These are phyloP conservation scores for Syncephalastrum monosporum DNA, from an alignment of 371 early-diverging fungal genomes.

Conservation along the genomic window DNA sequence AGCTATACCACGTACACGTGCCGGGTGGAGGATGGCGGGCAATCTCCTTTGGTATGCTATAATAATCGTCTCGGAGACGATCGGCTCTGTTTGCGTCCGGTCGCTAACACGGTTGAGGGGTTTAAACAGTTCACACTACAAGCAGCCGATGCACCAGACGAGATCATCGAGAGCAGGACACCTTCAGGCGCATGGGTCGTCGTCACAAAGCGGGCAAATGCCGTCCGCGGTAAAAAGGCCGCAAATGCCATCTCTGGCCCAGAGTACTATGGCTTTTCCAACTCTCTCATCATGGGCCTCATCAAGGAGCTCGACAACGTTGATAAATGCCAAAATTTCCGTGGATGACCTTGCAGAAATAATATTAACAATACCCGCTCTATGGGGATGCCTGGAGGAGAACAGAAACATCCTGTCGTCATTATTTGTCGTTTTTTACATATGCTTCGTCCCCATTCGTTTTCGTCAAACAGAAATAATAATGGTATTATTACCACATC, in stretches of 20 bases:
- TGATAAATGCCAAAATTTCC: slow-evolving; percentile 52
- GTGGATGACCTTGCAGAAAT: neutral
- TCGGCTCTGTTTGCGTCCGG: neutral
- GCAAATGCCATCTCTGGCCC: slow-evolving; percentile 86
- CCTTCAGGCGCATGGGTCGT: slow-evolving; percentile 89
- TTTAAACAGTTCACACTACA: slow-evolving; percentile 66
- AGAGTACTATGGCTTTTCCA: slow-evolving; percentile 89
- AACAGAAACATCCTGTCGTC: too few relatives aligned
- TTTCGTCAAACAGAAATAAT: too few relatives aligned
- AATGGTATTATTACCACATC: too few relatives aligned
- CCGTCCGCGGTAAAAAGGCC: slow-evolving; percentile 69
- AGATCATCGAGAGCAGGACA: slow-evolving; percentile 65
- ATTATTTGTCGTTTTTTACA: too few relatives aligned
- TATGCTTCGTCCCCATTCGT: too few relatives aligned
- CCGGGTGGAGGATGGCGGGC: slow-evolving; percentile 77
- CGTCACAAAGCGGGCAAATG: slow-evolving; percentile 74
- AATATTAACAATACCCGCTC: too few relatives aligned
- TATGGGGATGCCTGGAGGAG: too few relatives aligned
- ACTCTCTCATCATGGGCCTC: slow-evolving; percentile 82
- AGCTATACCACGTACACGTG: slow-evolving; percentile 70
- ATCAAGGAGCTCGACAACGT: slow-evolving; percentile 83
- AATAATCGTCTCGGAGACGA: neutral
- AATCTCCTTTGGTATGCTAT: slow-evolving; percentile 59
- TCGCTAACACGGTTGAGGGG: neutral
- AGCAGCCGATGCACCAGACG: slow-evolving; percentile 67